These are phyloP conservation scores for Agrocybe chaxingu DNA, from an alignment of 768 basidiomycete genomes.

Conservation along the genomic window DNA sequence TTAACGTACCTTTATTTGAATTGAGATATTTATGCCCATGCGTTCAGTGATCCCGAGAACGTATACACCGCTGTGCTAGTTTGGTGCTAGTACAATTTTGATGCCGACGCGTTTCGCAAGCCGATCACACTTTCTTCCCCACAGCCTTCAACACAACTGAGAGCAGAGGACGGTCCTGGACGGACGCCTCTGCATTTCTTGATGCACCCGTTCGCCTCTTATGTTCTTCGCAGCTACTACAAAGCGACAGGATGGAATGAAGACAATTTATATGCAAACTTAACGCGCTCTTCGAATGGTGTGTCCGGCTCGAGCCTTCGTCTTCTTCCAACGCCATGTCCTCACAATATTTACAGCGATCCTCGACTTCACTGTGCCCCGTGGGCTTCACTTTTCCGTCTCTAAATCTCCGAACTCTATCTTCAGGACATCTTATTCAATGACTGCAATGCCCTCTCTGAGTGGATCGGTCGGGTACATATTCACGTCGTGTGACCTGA, in stretches of 20 bases:
- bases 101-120: too few relatives aligned
- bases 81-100: too few relatives aligned
- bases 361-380: slow-evolving; percentile 87
- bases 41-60: too few relatives aligned
- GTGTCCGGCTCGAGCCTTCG: slow-evolving; percentile 6
- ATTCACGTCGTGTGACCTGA: slow-evolving; percentile 83
- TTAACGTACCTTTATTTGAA: background rate
- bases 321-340: background rate
- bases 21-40: too few relatives aligned
- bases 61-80: too few relatives aligned
- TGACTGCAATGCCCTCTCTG: slow-evolving; percentile 90
- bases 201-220: slow-evolving; percentile 87
- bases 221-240: slow-evolving; percentile 88
- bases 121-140: too few relatives aligned
- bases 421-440: slow-evolving; percentile 88
- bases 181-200: too few relatives aligned
- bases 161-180: too few relatives aligned
- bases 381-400: slow-evolving; percentile 72
- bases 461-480: slow-evolving; percentile 93
- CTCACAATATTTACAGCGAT: slow-evolving; percentile 52
- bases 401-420: slow-evolving; percentile 87
- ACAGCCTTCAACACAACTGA: too few relatives aligned
- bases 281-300: slow-evolving; percentile 91
- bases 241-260: slow-evolving; percentile 95
- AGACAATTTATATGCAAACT: slow-evolving; percentile 87